phyloP scores from a whole-genome alignment of 148 eudicot genomes.

The Heliosperma pusillum region DNA sequence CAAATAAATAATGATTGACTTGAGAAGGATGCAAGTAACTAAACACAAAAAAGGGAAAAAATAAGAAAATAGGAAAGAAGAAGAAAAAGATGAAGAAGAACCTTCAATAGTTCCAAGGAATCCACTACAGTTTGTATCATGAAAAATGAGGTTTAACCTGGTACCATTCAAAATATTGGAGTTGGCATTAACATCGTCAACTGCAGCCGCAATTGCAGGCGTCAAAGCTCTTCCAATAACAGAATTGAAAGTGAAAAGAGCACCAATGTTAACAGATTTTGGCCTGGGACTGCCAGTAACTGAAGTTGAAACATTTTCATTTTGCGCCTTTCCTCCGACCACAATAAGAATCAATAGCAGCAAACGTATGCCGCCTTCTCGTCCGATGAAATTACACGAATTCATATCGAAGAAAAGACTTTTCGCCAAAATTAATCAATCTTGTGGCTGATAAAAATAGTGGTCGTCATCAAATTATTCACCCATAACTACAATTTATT shows the following conservation, averaged over 20 bases:
- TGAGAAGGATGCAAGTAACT: not conserved
- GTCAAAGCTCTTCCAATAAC: conserved; percentile 65
- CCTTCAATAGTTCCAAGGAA: conserved; percentile 78
- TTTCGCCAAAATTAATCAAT: not conserved
- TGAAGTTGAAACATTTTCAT: conserved; percentile 17
- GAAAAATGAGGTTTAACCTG: conserved; percentile 43
- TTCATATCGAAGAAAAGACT: conserved; percentile 10
- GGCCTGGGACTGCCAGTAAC: conserved; percentile 33
- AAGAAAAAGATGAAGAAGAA: conserved; percentile 18
- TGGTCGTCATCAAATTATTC: not conserved
- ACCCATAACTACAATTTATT: not conserved
- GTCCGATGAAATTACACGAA: not conserved
- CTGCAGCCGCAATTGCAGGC: conserved; percentile 61
- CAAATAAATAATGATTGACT: not conserved
- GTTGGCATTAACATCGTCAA: conserved; percentile 63
- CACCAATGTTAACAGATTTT: conserved; percentile 59
- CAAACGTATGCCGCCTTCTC: not conserved
- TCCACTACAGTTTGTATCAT: conserved; percentile 77
- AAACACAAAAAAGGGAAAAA: not conserved
- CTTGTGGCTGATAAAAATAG: too few species aligned
- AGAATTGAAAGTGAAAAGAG: conserved; percentile 57
- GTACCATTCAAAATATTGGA: conserved; percentile 49
- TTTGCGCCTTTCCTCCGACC: conserved; percentile 9
- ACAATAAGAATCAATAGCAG: not conserved
- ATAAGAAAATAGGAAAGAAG: not conserved